Evolutionary conservation across 2,329 filamentous ascomycete genomes (phyloP), one percentile per base, ranked within the genome.

Genomic region (Pleomassaria siparia): DNA sequence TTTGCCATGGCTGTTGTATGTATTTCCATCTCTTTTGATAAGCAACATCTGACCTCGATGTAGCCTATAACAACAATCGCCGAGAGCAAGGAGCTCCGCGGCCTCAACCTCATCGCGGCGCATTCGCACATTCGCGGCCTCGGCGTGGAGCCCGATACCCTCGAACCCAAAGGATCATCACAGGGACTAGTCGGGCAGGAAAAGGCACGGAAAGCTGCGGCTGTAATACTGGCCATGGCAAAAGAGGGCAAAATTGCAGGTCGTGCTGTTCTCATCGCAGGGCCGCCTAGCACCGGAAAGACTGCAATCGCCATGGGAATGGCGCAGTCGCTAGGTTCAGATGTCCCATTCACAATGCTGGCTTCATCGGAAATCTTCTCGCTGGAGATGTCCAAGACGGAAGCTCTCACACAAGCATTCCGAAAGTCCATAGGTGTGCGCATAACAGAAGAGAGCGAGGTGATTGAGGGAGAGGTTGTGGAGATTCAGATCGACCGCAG

Each of bases 251-350:
- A 96, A 79, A 97, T 99, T 75, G 94, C 94, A 49, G 94, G 94
- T 44, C 85, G 92, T 64, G 94, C 94, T 26, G 89, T 96, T 25
- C 78, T 99, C 61, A 96, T 99, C 64, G 92, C 94, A 40, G 94
- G 94, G 0, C 94, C 94, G 51, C 94, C 94, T 3, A 92, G 94
- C 74, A 99, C 94, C 44, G 94, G 94, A 66, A 99, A 99, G 78
- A 99, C 94, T 0, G 94, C 94, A 40, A 95, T 99, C 62, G 94
- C 94, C 43, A 97, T 96, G 88, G 94, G 91, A 40, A 96, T 99
- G 91, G 88, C 94, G 29, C 94, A 99, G 72, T 95, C 91, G 24
- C 83, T 99, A 43, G 94, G 92, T 37, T 75, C 91, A 40, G 94
- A 99, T 70, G 91, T 96, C 2, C 94, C 94, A 3, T 99, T 99